Conservation (phyloP, 352 stramenopile genomes). For the Pythium aquatile region DNA sequence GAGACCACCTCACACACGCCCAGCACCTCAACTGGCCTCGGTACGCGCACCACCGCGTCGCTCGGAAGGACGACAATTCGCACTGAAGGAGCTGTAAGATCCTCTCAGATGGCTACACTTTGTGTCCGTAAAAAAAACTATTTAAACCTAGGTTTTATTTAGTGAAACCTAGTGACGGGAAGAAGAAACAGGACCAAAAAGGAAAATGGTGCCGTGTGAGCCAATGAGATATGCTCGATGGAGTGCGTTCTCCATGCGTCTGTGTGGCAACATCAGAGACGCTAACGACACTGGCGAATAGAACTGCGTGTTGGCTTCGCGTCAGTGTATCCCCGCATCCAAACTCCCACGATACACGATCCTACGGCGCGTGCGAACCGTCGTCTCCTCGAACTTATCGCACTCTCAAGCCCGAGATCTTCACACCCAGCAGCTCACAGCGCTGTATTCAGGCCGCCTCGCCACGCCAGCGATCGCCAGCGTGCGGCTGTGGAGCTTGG, state of each 20-base stretch:
- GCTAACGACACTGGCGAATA: not conserved
- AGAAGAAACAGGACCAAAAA: not conserved
- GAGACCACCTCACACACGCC: constrained; percentile 57
- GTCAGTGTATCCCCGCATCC: not conserved
- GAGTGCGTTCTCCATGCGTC: not conserved
- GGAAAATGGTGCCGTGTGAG: not conserved
- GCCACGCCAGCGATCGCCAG: not conserved
- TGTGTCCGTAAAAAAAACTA: constrained; percentile 6
- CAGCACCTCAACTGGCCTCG: constrained; percentile 55
- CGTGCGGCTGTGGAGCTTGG: not conserved
- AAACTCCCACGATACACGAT: not conserved
- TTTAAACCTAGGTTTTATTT: not conserved
- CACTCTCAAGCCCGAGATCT: not conserved
- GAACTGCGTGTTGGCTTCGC: not conserved
- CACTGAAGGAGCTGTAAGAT: constrained; percentile 1
- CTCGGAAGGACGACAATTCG: constrained; percentile 19
- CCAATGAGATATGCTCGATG: not conserved
- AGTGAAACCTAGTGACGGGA: not conserved
- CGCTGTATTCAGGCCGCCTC: not conserved
- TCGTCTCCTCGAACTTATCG: not conserved
- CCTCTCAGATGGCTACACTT: constrained; percentile 21
- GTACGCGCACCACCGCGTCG: constrained; percentile 35
- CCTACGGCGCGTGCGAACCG: not conserved
- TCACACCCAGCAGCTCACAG: not conserved
- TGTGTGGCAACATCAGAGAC: not conserved